phyloP scores from a whole-genome alignment of 2,329 filamentous ascomycete genomes.

The Fusarium sp. region DNA sequence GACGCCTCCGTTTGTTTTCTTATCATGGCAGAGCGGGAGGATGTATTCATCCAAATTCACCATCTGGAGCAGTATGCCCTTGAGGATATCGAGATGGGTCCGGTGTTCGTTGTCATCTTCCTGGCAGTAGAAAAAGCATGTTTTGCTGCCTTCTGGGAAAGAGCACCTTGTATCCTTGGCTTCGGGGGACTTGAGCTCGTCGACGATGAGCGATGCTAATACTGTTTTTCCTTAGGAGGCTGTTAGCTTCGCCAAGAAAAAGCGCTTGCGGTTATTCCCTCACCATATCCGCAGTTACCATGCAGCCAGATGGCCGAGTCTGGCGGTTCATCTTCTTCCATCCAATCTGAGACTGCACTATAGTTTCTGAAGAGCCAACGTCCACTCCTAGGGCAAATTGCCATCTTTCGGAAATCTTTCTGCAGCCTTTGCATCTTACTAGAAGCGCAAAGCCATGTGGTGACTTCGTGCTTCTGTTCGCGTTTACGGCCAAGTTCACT shows the following conservation, averaged over 20 bases:
- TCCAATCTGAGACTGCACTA: conserved; percentile 5
- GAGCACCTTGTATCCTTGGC: fast-evolving
- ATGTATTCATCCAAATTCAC: conserved; percentile 6
- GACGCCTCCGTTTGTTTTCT: background rate
- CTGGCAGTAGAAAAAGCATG: conserved; percentile 21
- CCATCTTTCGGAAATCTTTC: background rate
- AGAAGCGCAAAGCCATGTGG: conserved; percentile 4
- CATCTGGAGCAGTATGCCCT: conserved; percentile 13
- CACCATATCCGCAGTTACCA: conserved; percentile 9
- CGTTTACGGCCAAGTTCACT: background rate
- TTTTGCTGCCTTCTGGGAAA: background rate
- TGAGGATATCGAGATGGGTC: background rate
- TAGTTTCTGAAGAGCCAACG: conserved; percentile 20
- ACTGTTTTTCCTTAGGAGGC: background rate
- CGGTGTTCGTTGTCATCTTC: background rate
- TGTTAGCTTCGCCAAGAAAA: fast-evolving
- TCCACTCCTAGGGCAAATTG: background rate
- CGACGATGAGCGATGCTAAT: background rate
- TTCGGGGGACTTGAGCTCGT: background rate
- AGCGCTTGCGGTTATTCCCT: fast-evolving
- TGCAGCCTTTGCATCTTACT: background rate
- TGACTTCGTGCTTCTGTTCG: background rate
- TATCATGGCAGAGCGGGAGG: conserved; percentile 8
- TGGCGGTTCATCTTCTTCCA: conserved; percentile 5
- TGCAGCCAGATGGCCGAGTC: conserved; percentile 17